Base-by-base conservation (phyloP, 495 filamentous ascomycete genomes). In the Penicillium paxilli region DNA sequence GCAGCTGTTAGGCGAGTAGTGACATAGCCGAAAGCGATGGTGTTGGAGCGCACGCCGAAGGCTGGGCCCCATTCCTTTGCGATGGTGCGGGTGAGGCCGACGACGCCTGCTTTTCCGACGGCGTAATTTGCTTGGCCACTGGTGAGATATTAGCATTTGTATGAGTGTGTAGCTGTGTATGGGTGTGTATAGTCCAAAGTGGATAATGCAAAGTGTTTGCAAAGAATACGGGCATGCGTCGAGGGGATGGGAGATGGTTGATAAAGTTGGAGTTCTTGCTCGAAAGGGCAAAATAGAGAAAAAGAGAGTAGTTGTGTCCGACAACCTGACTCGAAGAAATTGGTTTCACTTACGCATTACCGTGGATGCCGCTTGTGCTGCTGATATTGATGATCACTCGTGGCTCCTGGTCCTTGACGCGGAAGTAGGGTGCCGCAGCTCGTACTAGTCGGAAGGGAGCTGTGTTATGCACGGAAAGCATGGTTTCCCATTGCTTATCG, bases 1-100 rank as follows among this genome's bases (percentile, higher is more conserved):
- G 85, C 84, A 4, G 79, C 85, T 1, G 90, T 95, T 49, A 94
- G 71, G 0, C 91, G 79, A 4, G 91, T 96, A 57, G 80, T 67
- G 51, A 94, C 91, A 67, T 83, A 81, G 3, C 91, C 90, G 54
- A 93, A 93, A 32, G 90, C 89, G 51, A 94, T 75, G 14, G 90
- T 90, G 70, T 95, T 95, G 12, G 88, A 83, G 37, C 91, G 77
- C 2, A 96, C 90, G 38, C 90, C 90, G 60, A 91, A 96, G 19
- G 76, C 67, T 0, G 91, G 91, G 30, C 91, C 91, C 90, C 91
- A 95, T 78, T 96, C 91, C 73, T 95, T 95, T 22, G 91, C 90
- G 64, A 95, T 90, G 10, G 88, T 89, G 69, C 91, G 91, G 47
- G 87, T 89, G 5, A 96, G 73, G 2, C 91, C 91, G 10, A 82